phyloP scores from a whole-genome alignment of 805 yeast species.

The Lipomyces sp. region DNA sequence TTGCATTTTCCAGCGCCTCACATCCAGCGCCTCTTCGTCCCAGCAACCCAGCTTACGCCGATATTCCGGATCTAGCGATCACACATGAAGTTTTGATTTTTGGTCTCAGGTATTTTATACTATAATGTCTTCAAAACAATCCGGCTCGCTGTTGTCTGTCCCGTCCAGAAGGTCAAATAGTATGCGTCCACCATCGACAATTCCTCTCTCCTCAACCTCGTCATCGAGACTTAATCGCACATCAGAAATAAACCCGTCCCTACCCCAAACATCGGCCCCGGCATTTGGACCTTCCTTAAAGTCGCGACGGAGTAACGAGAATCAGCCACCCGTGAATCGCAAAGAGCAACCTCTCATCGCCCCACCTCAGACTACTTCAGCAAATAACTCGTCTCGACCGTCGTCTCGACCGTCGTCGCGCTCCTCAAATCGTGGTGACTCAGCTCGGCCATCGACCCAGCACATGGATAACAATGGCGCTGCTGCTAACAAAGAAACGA shows the following conservation, averaged over 20 bases:
- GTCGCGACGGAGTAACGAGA: constrained; percentile 15
- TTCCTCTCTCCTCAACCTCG: constrained; percentile 25
- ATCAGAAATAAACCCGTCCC: constrained; percentile 25
- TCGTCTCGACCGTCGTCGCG: constrained; percentile 27
- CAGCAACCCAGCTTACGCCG: neutral
- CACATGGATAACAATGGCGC: constrained; percentile 10
- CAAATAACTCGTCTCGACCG: constrained; percentile 19
- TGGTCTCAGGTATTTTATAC: constrained; percentile 3
- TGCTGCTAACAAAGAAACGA: constrained; percentile 45
- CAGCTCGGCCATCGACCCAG: neutral
- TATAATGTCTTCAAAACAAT: constrained; percentile 15
- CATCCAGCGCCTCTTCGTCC: neutral
- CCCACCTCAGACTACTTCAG: constrained; percentile 5
- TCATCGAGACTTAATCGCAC: constrained; percentile 28
- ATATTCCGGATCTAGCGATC: neutral
- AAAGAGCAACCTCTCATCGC: constrained; percentile 23
- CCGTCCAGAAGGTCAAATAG: constrained; percentile 28
- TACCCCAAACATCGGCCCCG: constrained; percentile 11
- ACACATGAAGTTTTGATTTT: constrained; percentile 8
- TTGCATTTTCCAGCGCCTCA: constrained; percentile 1
- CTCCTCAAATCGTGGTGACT: constrained; percentile 4
- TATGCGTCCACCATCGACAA: constrained; percentile 36
- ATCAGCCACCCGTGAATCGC: constrained; percentile 8
- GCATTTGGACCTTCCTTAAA: constrained; percentile 9
- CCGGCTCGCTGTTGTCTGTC: constrained; percentile 25